Base-by-base conservation (phyloP, 2,329 filamentous ascomycete genomes). In the Chaetomium olivaceum region DNA sequence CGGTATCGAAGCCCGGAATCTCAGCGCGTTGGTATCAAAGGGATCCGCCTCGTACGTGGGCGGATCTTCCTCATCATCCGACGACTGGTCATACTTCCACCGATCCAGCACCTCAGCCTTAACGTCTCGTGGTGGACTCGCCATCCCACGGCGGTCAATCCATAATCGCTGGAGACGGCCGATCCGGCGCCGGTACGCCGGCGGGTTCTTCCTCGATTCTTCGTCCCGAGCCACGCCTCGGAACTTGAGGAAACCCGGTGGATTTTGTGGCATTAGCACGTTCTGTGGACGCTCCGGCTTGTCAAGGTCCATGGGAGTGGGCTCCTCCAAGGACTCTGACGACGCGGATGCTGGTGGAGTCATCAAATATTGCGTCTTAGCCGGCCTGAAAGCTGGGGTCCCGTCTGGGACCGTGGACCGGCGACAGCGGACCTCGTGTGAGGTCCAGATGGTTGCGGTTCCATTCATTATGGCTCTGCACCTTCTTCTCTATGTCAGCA, bases 401-500 rank as follows among this genome's bases (percentile, higher is more conserved):
- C 71, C 82, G 81, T 51, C 80, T 82, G 70, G 86, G 82, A 66
- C 92, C 89, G 73, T 87, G 83, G 52, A 91, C 87, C 25, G 93
- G 93, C 59, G 91, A 92, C 70, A 98, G 85, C 59, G 94, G 93
- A 70, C 89, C 89, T 80, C 89, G 88, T 68, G 94, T 97, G 75
- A 93, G 85, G 80, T 98, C 93, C 73, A 96, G 86, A 81, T 92
- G 93, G 74, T 91, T 90, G 72, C 91, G 85, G 78, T 97, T 97
- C 93, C 94, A 97, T 76, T 91, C 89, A 72, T 90, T 87, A 79
- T 97, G 94, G 78, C 95, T 94, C 73, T 90, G 85, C 62, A 96
- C 88, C 78, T 96, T 94, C 72, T 87, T 87, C 77, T 96, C 91
- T 76, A 98, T 92, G 74, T 96, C 92, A 69, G 84, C 84, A 68